Conservation (phyloP, 2,329 filamentous ascomycete species). For the Pseudogymnoascus sp. region DNA sequence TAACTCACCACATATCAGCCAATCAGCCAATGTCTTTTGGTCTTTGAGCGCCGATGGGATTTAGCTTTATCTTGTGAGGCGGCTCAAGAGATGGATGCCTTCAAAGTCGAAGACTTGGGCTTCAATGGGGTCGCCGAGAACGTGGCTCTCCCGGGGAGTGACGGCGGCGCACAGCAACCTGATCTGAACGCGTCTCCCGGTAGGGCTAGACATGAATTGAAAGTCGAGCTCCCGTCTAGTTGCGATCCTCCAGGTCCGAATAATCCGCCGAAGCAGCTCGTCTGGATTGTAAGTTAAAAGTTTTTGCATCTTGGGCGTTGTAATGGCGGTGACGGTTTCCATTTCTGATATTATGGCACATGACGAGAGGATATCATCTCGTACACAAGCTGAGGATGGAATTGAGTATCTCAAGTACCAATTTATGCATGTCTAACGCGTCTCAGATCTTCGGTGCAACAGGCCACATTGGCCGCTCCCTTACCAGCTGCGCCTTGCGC, state of each 20-base stretch:
- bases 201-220: conserved; percentile 20
- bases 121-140: background rate
- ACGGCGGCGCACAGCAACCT: background rate
- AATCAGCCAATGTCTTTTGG: background rate
- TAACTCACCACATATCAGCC: background rate
- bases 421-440: conserved; percentile 10
- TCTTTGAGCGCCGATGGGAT: background rate
- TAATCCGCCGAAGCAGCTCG: conserved; percentile 63
- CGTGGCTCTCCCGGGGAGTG: background rate
- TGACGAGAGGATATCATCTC: background rate
- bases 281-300: conserved; percentile 69
- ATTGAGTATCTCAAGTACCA: conserved; percentile 1
- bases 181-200: background rate
- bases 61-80: conserved; percentile 1
- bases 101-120: conserved; percentile 2
- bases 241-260: conserved; percentile 74
- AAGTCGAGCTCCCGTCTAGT: conserved; percentile 64
- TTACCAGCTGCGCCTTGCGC: conserved; percentile 72
- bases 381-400: background rate
- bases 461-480: conserved; percentile 90
- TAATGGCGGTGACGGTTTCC: background rate
- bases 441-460: conserved; percentile 82
- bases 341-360: background rate
- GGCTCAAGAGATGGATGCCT: conserved; percentile 7
- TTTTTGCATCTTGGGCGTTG: background rate